Evolutionary conservation across 1,284 basidiomycete genomes (phyloP).

Genomic region (Tausonia pullulans): DNA sequence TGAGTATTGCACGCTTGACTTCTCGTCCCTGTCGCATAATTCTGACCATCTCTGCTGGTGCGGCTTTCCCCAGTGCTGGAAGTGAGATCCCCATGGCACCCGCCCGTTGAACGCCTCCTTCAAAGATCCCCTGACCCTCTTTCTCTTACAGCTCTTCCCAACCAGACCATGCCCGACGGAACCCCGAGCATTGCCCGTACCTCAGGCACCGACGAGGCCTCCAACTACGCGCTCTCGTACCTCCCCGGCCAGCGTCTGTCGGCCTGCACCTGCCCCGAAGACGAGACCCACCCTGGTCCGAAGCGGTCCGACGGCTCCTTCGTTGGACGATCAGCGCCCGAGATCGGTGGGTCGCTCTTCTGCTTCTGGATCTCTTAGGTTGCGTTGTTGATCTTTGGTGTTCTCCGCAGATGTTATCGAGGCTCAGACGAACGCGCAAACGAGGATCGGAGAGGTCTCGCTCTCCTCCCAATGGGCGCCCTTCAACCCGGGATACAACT

Average conservation of each 20-base stretch:
- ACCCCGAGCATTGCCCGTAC: slow-evolving; percentile 36
- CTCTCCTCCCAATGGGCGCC: slow-evolving; percentile 39
- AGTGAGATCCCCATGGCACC: slow-evolving; percentile 18
- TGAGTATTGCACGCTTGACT: slow-evolving; percentile 42
- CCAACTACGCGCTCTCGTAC: slow-evolving; percentile 38
- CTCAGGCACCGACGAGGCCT: slow-evolving; percentile 20
- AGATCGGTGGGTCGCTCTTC: slow-evolving; percentile 37
- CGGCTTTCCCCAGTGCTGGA: slow-evolving; percentile 25
- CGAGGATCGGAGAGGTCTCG: slow-evolving; percentile 43
- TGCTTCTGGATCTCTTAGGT: too few relatives aligned
- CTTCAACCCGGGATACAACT: slow-evolving; percentile 18
- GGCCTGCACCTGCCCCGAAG: slow-evolving; percentile 63
- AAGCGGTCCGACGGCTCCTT: slow-evolving; percentile 50
- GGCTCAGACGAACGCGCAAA: slow-evolving; percentile 31
- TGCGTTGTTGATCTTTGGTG: too few relatives aligned
- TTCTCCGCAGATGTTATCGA: slow-evolving; percentile 8
- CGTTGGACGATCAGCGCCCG: slow-evolving; percentile 71
- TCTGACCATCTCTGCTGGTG: too few relatives aligned
- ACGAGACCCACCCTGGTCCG: slow-evolving; percentile 65
- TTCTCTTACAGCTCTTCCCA: slow-evolving; percentile 44
- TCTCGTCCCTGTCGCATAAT: too few relatives aligned
- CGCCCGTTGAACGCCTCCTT: too few relatives aligned
- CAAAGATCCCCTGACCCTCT: too few relatives aligned
- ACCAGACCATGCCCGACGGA: slow-evolving; percentile 46
- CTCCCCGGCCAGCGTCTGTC: slow-evolving; percentile 73